These are phyloP conservation scores for Pavlovales sp. DNA, from an alignment of 208 protist genomes.

Conservation along the genomic window DNA sequence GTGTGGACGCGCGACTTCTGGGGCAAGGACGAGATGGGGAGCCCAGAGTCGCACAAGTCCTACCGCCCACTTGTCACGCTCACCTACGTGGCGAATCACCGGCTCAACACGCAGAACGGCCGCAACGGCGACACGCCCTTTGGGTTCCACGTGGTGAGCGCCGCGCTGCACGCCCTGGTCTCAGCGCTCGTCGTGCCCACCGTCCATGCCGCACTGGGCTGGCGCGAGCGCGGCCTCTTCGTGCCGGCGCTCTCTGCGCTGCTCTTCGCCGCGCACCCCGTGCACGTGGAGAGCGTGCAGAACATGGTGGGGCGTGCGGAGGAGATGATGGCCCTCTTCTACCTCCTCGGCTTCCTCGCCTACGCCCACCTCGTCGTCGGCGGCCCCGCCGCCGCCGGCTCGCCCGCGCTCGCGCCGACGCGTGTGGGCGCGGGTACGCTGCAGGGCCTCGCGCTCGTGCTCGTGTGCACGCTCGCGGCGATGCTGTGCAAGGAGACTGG, in stretches of 20 bases:
- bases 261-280: not conserved
- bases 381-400: not conserved
- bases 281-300: slow-evolving; percentile 3
- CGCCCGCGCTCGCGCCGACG: too few species aligned
- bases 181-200: not conserved
- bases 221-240: not conserved
- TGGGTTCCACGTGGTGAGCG: not conserved
- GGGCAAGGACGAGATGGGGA: not conserved
- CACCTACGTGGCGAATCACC: not conserved
- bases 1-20: not conserved
- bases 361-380: not conserved
- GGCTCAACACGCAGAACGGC: too few species aligned
- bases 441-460: not conserved
- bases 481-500: slow-evolving; percentile 23
- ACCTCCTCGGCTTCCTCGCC: not conserved
- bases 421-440: not conserved
- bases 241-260: not conserved
- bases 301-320: slow-evolving; percentile 7
- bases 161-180: not conserved
- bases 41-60: not conserved
- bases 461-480: not conserved
- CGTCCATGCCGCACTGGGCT: not conserved
- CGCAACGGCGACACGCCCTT: not conserved
- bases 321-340: not conserved
- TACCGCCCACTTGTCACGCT: not conserved